phyloP scores from a whole-genome alignment of 148 eudicot genomes.

The Spergularia bocconei region DNA sequence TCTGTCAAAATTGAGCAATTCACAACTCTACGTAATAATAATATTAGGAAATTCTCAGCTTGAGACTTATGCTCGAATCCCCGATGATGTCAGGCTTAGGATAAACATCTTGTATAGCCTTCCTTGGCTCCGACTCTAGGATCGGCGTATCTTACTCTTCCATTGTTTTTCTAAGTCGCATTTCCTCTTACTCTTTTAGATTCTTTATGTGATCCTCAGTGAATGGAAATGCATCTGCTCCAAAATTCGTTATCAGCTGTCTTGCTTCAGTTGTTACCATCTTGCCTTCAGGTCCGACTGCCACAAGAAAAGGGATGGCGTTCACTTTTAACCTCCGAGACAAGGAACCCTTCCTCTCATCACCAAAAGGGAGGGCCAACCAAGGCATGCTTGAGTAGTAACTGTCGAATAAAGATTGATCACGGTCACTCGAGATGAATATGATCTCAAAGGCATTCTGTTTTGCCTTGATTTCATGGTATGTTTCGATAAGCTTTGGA shows the following conservation, averaged over 20 bases:
- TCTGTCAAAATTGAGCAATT: no score
- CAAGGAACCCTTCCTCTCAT: slow-evolving; percentile 38
- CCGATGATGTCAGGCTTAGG: no score
- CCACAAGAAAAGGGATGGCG: slow-evolving; percentile 49
- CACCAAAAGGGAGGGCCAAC: slow-evolving; percentile 59
- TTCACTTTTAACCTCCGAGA: slow-evolving; percentile 40
- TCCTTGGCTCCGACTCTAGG: no score
- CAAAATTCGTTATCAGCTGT: slow-evolving; percentile 35
- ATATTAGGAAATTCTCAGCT: no score
- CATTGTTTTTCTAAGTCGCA: no score
- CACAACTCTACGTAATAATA: no score
- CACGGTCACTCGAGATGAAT: slow-evolving; percentile 52
- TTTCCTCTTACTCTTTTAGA: slow-evolving; percentile 14
- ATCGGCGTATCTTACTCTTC: no score
- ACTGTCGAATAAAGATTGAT: slow-evolving; percentile 36
- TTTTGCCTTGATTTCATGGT: slow-evolving; percentile 55
- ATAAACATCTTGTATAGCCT: no score
- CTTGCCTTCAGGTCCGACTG: slow-evolving; percentile 45
- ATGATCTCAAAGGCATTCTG: slow-evolving; percentile 48
- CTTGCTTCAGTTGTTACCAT: slow-evolving; percentile 46
- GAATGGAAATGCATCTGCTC: slow-evolving; percentile 58
- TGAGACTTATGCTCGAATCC: no score
- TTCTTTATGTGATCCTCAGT: slow-evolving; percentile 44
- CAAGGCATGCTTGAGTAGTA: slow-evolving; percentile 54
- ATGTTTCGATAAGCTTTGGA: slow-evolving; percentile 47